phyloP scores from a whole-genome alignment of 371 early-diverging fungal species.

The Dinochytrium kinnereticum region DNA sequence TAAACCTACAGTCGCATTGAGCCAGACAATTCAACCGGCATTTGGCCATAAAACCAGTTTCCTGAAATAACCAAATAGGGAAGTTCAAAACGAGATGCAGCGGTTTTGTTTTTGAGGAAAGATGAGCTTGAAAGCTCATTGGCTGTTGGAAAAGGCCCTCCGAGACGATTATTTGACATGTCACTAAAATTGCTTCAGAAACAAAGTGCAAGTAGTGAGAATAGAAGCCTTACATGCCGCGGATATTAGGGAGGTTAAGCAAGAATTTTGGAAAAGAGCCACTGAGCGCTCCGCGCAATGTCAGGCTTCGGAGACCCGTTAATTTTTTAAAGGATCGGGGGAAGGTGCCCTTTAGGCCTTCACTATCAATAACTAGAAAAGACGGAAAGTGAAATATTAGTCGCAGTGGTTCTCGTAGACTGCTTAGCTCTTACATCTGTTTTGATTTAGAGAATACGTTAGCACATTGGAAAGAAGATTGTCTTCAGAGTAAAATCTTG shows the following conservation, averaged over 20 bases:
- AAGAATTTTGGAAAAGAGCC: no score
- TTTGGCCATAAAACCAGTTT: neutral
- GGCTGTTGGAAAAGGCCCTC: neutral
- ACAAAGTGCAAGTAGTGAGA: neutral
- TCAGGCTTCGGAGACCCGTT: no score
- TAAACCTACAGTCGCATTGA: neutral
- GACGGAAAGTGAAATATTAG: no score
- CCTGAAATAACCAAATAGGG: neutral
- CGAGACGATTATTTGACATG: neutral
- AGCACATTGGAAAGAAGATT: no score
- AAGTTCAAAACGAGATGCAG: neutral
- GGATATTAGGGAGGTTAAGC: neutral
- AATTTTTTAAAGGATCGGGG: no score
- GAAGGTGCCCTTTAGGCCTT: no score
- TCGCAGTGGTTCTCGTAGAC: no score
- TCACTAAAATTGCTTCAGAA: neutral
- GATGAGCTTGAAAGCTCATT: neutral
- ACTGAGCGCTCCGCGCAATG: no score
- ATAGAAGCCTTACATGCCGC: neutral
- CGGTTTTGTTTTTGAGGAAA: neutral
- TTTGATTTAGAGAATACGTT: no score
- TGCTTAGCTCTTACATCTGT: no score
- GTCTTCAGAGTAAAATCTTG: no score
- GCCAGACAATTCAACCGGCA: neutral
- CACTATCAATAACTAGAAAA: no score